These are phyloP conservation scores for Salinomyces thailandicus DNA, from an alignment of 2,329 filamentous ascomycete species.

Conservation along the genomic window DNA sequence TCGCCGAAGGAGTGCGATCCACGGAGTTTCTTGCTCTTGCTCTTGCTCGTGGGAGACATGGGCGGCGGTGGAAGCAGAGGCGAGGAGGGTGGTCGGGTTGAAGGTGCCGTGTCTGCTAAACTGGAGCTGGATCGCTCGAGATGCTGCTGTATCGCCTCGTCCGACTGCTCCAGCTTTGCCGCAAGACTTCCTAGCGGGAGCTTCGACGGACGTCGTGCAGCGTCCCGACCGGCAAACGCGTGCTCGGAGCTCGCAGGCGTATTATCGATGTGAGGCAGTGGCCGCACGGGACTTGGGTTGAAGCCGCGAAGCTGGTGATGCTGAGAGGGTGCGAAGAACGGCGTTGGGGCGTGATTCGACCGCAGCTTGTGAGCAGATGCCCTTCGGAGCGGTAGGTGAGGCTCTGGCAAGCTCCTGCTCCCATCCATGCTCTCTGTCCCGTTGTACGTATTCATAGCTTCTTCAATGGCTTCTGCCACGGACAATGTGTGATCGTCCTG, in stretches of 20 bases:
- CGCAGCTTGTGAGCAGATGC: conserved; percentile 32
- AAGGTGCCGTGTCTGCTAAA: conserved; percentile 1
- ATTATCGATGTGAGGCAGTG: conserved; percentile 18
- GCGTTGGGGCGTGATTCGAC: conserved; percentile 18
- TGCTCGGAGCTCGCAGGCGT: conserved; percentile 26
- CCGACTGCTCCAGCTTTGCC: conserved; percentile 9
- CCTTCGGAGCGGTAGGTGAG: conserved; percentile 32
- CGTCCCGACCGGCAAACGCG: conserved; percentile 23
- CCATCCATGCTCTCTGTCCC: conserved; percentile 43
- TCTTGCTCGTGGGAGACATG: neutral
- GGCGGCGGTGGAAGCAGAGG: conserved; percentile 15
- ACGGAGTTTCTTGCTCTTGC: conserved; percentile 6
- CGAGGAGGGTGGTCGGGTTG: conserved; percentile 13
- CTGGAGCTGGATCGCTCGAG: conserved; percentile 8
- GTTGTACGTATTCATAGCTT: conserved; percentile 17
- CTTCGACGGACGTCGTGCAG: conserved; percentile 17
- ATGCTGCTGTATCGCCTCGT: conserved; percentile 6
- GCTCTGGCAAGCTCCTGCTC: conserved; percentile 55
- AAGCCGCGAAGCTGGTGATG: conserved; percentile 21
- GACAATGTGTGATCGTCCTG: conserved; percentile 10
- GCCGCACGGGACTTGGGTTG: conserved; percentile 20
- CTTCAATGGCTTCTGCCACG: conserved; percentile 17
- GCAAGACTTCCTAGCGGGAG: conserved; percentile 20
- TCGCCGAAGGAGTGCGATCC: conserved; percentile 16
- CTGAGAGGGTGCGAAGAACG: conserved; percentile 19